phyloP scores from a whole-genome alignment of 1,284 basidiomycete genomes.

The Malassezia caprae region DNA sequence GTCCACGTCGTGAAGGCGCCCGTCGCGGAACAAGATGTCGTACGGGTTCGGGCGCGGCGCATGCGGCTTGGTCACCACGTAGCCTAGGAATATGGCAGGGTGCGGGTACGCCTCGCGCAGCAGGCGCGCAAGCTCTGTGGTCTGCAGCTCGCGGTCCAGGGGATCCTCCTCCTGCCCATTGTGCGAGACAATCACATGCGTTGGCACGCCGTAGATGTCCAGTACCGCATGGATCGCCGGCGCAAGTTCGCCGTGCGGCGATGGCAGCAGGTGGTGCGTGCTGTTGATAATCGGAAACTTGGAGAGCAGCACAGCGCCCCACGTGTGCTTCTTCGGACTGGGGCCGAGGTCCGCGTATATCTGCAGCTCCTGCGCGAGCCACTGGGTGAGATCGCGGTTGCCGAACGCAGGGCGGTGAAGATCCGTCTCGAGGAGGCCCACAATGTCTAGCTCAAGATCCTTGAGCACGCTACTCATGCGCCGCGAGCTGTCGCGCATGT shows the following conservation, averaged over 20 bases:
- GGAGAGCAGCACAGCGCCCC: slow-evolving; percentile 52
- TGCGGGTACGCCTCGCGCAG: slow-evolving; percentile 63
- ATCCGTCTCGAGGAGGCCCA: slow-evolving; percentile 69
- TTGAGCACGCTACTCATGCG: slow-evolving; percentile 64
- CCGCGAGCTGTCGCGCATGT: slow-evolving; percentile 48
- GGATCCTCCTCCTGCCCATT: slow-evolving; percentile 88
- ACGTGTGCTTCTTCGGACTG: slow-evolving; percentile 78
- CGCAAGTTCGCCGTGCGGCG: slow-evolving; percentile 69
- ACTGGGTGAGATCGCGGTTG: slow-evolving; percentile 59
- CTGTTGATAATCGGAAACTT: slow-evolving; percentile 80
- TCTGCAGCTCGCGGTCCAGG: slow-evolving; percentile 77
- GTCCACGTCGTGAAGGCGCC: slow-evolving; percentile 52
- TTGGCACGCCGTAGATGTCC: slow-evolving; percentile 67
- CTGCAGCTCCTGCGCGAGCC: slow-evolving; percentile 57
- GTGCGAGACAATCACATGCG: slow-evolving; percentile 75
- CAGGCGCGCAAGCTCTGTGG: slow-evolving; percentile 67
- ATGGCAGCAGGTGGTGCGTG: slow-evolving; percentile 78
- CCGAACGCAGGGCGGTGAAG: slow-evolving; percentile 73
- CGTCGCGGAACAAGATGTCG: slow-evolving; percentile 57
- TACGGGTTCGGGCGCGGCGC: slow-evolving; percentile 70
- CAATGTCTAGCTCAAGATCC: slow-evolving; percentile 43
- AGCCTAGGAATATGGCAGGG: slow-evolving; percentile 69
- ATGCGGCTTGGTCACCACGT: slow-evolving; percentile 64
- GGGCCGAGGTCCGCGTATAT: slow-evolving; percentile 67
- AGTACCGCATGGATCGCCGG: slow-evolving; percentile 67